These are phyloP conservation scores for Talaromyces thailandensis DNA, from an alignment of 495 filamentous ascomycete genomes.

Conservation along the genomic window DNA sequence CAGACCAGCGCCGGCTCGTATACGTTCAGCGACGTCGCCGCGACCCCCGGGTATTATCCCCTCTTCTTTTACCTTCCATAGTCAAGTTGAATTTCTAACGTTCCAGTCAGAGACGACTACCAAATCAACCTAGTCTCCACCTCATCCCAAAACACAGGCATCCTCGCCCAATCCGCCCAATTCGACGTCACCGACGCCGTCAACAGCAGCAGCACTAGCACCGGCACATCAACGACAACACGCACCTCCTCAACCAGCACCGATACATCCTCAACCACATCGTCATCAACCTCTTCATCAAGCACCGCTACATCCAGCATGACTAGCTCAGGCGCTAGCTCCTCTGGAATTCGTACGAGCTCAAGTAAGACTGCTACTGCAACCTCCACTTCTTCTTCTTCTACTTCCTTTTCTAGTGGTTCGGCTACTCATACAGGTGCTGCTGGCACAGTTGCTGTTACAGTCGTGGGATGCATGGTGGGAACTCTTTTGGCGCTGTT, in stretches of 20 bases:
- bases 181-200: constrained; percentile 21
- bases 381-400: background rate
- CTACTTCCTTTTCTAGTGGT: background rate
- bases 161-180: constrained; percentile 31
- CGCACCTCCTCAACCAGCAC: constrained; percentile 1
- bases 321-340: constrained; percentile 12
- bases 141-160: constrained; percentile 22
- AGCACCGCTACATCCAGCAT: constrained; percentile 8
- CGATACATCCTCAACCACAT: constrained; percentile 3
- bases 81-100: no score
- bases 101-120: constrained; percentile 19
- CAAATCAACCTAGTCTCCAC: constrained; percentile 31
- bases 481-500: constrained; percentile 4
- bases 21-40: constrained; percentile 16
- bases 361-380: constrained; percentile 4
- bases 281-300: constrained; percentile 9
- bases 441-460: background rate
- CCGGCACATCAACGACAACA: constrained; percentile 8
- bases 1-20: constrained; percentile 21
- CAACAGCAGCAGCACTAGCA: constrained; percentile 10
- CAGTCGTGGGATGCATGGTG: background rate
- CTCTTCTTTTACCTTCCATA: background rate
- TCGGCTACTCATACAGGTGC: constrained; percentile 5
- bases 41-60: constrained; percentile 20
- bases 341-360: constrained; percentile 11